Conservation (phyloP, 2,329 filamentous ascomycete species). For the Colletotrichum sp. region DNA sequence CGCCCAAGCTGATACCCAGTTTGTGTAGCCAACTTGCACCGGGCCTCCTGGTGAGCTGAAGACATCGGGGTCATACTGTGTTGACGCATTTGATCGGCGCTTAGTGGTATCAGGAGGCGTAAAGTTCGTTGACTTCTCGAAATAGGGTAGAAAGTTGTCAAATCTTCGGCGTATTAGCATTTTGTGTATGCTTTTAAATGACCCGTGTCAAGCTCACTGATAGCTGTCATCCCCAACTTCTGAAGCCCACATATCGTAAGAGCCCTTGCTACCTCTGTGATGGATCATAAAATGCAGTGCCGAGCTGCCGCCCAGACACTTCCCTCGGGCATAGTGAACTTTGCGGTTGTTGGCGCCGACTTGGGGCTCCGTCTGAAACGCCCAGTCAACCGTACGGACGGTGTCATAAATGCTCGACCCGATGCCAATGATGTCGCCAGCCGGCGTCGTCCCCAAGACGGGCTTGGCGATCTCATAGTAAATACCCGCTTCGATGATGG, state of each 20-base stretch:
- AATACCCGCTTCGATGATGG: conserved; percentile 42
- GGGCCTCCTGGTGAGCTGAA: conserved; percentile 29
- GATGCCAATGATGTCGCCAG: not conserved
- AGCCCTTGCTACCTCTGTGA: conserved; percentile 26
- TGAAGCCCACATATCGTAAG: conserved; percentile 35
- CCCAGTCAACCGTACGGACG: conserved; percentile 32
- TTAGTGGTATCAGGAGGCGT: conserved; percentile 28
- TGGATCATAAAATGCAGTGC: conserved; percentile 32
- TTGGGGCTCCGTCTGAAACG: conserved; percentile 29
- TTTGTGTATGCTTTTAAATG: not conserved
- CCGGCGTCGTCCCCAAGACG: conserved; percentile 26
- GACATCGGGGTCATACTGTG: conserved; percentile 27
- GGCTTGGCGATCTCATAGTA: conserved; percentile 35
- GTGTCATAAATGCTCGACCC: not conserved
- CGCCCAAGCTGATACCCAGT: conserved; percentile 26
- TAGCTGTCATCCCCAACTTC: conserved; percentile 33
- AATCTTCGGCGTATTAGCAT: not conserved
- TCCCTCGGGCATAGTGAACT: conserved; percentile 41
- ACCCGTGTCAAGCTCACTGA: conserved; percentile 12
- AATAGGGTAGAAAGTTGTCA: conserved; percentile 35
- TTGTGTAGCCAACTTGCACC: conserved; percentile 28
- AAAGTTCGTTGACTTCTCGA: conserved; percentile 33
- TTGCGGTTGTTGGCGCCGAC: conserved; percentile 26
- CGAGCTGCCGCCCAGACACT: conserved; percentile 34
- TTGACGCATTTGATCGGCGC: conserved; percentile 20